Evolutionary conservation across 1,139 yeast genomes (phyloP), one percentile per base, ranked within the genome.

Genomic region (Suhomyces kunorum): DNA sequence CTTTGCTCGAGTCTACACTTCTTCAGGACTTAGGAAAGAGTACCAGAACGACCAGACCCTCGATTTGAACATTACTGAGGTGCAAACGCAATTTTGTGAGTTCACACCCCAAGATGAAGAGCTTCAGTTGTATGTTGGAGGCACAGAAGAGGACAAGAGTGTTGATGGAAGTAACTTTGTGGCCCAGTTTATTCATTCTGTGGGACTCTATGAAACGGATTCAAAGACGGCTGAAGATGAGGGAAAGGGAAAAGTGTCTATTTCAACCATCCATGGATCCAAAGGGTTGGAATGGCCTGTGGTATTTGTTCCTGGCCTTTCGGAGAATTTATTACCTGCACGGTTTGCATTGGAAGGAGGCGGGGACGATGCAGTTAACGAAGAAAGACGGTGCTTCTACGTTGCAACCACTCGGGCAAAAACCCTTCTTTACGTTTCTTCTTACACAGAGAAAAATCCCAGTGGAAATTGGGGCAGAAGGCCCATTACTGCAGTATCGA

Each of bases 251-350:
- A 63, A 59, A 41, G 73, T 78, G 0, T 56, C 76, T 37, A 36
- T 74, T 1, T 82, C 90, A 0, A 92, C 98, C 0, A 84, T 92
- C 11, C 98, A 92, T 59, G 88, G 90, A 0, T 81, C 98, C 2
- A 92, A 92, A 56, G 98, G 98, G 1, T 68, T 89, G 5, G 98
- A 92, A 59, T 92, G 98, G 98, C 92, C 95, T 0, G 78, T 86
- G 5, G 97, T 92, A 0, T 87, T 88, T 55, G 76, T 88, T 9
- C 90, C 95, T 0, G 83, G 85, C 0, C 63, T 85, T 19, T 68
- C 78, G 12, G 87, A 83, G 36, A 80, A 81, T 1, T 55, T 71
- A 6, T 62, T 82, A n/a, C 89, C 88, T 18, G 77, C 72, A 31
- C 57, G 58, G 24, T 68, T 67, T 57, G 74, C 71, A 18, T 49